A percentile compares a stretch with the other conserved stretches of the same genome.
Conservation (phyloP, 73 alveolate genomes). For the Loxodes magnus region DNA sequence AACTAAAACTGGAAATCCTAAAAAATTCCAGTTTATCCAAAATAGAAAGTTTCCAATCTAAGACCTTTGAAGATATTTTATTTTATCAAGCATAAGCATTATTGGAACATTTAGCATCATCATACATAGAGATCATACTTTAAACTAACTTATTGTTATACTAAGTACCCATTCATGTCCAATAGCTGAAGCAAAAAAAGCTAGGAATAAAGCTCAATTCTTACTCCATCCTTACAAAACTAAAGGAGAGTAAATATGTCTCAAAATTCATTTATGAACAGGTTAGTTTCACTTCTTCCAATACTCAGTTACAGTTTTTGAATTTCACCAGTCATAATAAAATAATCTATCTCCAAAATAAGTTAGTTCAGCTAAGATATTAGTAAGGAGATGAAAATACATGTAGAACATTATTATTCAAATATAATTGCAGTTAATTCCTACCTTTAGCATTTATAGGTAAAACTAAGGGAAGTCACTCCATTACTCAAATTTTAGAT, state of each 20-base stretch:
- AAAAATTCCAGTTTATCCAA: conserved; percentile 61
- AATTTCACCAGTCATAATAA: conserved; percentile 61
- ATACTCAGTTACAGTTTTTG: conserved; percentile 32
- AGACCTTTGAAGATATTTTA: conserved; percentile 31
- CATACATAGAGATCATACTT: conserved; percentile 45
- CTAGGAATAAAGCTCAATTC: conserved; percentile 30
- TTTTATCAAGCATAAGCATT: conserved; percentile 41
- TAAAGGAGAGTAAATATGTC: conserved; percentile 74
- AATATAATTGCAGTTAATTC: conserved; percentile 51
- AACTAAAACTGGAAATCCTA: conserved; percentile 70
- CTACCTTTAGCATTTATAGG: conserved; percentile 26
- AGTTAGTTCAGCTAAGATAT: conserved; percentile 57
- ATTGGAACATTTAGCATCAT: conserved; percentile 67
- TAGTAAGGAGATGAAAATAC: conserved; percentile 52
- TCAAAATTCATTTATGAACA: conserved; percentile 63
- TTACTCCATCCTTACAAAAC: conserved; percentile 41
- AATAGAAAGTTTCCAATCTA: conserved; percentile 53
- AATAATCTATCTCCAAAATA: conserved; percentile 75
- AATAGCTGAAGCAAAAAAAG: conserved; percentile 58
- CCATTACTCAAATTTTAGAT: conserved; percentile 11
- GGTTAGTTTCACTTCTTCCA: conserved; percentile 75
- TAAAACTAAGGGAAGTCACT: conserved; percentile 18
- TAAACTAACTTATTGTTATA: conserved; percentile 40
- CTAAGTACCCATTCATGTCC: conserved; percentile 68
- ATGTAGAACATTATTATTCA: conserved; percentile 72